phyloP scores from a whole-genome alignment of 495 filamentous ascomycete genomes.

The Penicillium angulare region DNA sequence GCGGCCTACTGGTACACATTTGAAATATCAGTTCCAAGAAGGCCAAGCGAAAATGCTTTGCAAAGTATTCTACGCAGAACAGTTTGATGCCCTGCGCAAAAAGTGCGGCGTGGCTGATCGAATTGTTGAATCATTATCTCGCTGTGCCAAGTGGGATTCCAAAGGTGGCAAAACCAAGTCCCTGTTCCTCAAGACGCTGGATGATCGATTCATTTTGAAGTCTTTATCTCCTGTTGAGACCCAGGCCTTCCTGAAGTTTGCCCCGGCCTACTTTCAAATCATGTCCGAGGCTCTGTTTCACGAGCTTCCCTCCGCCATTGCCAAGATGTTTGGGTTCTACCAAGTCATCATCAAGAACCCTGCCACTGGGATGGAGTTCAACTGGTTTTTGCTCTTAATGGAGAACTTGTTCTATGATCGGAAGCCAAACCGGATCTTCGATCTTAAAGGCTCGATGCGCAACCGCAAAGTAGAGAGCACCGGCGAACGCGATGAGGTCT shows the following conservation, averaged over 20 bases:
- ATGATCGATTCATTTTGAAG: constrained; percentile 91
- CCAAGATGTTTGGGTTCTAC: constrained; percentile 99
- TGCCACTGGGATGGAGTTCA: constrained; percentile 86
- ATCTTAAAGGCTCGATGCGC: constrained; percentile 97
- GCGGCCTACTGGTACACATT: constrained; percentile 80
- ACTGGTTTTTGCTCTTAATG: constrained; percentile 93
- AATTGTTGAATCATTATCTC: constrained; percentile 90
- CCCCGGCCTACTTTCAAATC: constrained; percentile 94
- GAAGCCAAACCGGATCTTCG: constrained; percentile 86
- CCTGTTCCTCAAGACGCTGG: constrained; percentile 95
- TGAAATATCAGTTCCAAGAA: constrained; percentile 91
- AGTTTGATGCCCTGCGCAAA: constrained; percentile 90
- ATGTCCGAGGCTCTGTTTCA: constrained; percentile 96
- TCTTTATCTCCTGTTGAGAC: constrained; percentile 88
- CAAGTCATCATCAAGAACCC: constrained; percentile 96
- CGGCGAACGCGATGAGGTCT: constrained; percentile 91
- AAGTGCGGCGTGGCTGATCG: constrained; percentile 92
- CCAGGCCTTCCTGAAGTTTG: constrained; percentile 89
- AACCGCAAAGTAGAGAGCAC: constrained; percentile 95
- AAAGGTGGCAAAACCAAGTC: constrained; percentile 98
- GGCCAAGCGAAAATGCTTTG: constrained; percentile 91
- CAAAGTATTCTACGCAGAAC: constrained; percentile 97
- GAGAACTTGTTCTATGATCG: constrained; percentile 99
- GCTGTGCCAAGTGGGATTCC: constrained; percentile 96
- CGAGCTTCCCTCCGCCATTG: constrained; percentile 93